phyloP scores from a whole-genome alignment of 306 rosid genomes.

The Pyrus communis region DNA sequence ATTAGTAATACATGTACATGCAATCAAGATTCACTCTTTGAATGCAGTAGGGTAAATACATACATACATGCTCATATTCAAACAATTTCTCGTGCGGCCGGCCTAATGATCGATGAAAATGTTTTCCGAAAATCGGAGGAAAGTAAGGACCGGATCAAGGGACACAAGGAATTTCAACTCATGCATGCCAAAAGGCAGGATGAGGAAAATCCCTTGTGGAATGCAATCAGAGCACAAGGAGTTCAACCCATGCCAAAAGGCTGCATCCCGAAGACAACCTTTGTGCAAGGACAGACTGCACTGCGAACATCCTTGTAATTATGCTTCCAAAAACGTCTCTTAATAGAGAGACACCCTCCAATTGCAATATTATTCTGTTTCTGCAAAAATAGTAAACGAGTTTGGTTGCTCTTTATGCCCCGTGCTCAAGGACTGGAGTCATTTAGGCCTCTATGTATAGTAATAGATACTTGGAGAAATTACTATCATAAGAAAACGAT shows the following conservation, averaged over 20 bases:
- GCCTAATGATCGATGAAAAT: too few relatives aligned
- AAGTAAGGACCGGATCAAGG: background rate
- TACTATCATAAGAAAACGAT: background rate
- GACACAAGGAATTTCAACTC: constrained; percentile 18
- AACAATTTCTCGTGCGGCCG: background rate
- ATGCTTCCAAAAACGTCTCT: background rate
- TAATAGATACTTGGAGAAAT: background rate
- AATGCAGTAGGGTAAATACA: background rate
- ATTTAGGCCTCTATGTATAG: constrained; percentile 1
- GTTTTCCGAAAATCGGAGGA: background rate
- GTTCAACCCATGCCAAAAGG: constrained; percentile 6
- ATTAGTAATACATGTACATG: background rate
- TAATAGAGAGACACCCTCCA: background rate
- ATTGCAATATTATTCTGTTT: background rate
- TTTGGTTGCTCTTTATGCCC: background rate
- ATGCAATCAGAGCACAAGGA: background rate
- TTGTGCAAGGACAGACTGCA: background rate
- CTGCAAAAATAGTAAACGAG: background rate
- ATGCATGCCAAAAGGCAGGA: constrained; percentile 11
- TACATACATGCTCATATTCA: background rate
- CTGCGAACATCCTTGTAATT: background rate
- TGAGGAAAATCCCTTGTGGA: constrained; percentile 17
- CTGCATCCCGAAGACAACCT: background rate
- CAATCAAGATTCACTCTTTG: background rate
- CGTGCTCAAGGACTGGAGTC: background rate